Evolutionary conservation across 306 rosid genomes (phyloP).

Genomic region (Inga oerstediana): DNA sequence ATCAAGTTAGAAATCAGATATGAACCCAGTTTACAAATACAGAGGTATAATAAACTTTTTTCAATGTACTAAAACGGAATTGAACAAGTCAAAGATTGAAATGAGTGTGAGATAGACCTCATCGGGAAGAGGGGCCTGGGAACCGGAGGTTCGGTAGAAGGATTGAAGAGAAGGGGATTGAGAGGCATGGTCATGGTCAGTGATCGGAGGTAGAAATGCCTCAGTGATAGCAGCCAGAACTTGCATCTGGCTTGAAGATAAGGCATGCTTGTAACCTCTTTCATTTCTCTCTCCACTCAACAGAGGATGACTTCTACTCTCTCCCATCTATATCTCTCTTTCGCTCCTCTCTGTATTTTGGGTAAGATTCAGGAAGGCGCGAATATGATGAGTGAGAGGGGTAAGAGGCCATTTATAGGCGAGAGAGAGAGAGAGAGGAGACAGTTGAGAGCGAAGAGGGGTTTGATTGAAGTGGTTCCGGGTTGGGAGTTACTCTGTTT

Average conservation of each 20-base stretch:
- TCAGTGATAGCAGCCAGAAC: constrained; percentile 70
- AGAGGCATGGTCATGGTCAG: constrained; percentile 18
- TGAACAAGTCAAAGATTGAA: not conserved
- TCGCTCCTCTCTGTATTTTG: not conserved
- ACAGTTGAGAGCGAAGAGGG: not conserved
- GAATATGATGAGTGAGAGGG: not conserved
- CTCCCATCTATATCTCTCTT: not conserved
- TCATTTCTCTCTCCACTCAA: constrained; percentile 53
- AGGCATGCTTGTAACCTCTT: constrained; percentile 59
- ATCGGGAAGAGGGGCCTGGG: constrained; percentile 67
- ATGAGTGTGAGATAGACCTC: constrained; percentile 51
- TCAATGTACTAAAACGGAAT: not conserved
- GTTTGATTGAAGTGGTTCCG: not conserved
- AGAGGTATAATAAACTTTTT: not conserved
- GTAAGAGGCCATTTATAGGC: not conserved
- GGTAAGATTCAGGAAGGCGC: not conserved
- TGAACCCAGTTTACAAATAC: not conserved
- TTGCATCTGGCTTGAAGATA: constrained; percentile 63
- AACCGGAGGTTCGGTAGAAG: constrained; percentile 60
- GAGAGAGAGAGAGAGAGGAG: not conserved
- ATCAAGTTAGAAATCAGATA: not conserved
- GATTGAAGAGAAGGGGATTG: constrained; percentile 34
- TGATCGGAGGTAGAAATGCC: constrained; percentile 65
- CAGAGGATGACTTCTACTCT: constrained; percentile 44
- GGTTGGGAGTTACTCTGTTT: not conserved